Conservation (phyloP, 2,329 filamentous ascomycete genomes). For the Ascochyta lentis region DNA sequence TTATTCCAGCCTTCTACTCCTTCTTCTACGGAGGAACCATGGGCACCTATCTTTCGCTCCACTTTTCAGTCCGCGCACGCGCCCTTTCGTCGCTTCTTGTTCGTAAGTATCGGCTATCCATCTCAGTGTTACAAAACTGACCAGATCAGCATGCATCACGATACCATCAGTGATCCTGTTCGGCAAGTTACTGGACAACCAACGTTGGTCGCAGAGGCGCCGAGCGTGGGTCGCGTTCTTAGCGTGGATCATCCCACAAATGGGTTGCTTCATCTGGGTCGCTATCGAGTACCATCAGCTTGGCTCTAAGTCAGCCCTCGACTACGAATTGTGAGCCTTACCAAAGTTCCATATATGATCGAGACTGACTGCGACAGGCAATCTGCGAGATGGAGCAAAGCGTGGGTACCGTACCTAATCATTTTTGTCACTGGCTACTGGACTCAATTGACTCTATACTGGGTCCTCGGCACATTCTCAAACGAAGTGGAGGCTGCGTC, state of each 20-base stretch:
- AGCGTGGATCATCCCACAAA: slow-evolving; percentile 11
- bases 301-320: slow-evolving; percentile 3
- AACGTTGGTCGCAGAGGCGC: slow-evolving; percentile 6
- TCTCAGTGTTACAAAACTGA: no score
- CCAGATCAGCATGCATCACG: neutral
- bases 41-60: slow-evolving; percentile 19
- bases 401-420: no score
- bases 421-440: no score
- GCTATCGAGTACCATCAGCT: slow-evolving; percentile 15
- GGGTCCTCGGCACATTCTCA: no score
- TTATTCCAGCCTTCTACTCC: slow-evolving; percentile 15
- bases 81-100: slow-evolving; percentile 16
- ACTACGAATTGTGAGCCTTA: neutral
- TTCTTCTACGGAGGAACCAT: slow-evolving; percentile 21
- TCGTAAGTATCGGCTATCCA: slow-evolving; percentile 6
- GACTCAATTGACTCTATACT: no score
- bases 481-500: no score
- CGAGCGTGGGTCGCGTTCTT: slow-evolving; percentile 15
- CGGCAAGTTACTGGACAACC: slow-evolving; percentile 13
- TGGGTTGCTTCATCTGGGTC: slow-evolving; percentile 16
- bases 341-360: no score
- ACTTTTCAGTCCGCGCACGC: slow-evolving; percentile 20
- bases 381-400: no score
- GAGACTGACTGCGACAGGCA: no score
- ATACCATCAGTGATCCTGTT: slow-evolving; percentile 17